Conservation (phyloP, 2,329 filamentous ascomycete species). For the Aspergillus neotritici region DNA sequence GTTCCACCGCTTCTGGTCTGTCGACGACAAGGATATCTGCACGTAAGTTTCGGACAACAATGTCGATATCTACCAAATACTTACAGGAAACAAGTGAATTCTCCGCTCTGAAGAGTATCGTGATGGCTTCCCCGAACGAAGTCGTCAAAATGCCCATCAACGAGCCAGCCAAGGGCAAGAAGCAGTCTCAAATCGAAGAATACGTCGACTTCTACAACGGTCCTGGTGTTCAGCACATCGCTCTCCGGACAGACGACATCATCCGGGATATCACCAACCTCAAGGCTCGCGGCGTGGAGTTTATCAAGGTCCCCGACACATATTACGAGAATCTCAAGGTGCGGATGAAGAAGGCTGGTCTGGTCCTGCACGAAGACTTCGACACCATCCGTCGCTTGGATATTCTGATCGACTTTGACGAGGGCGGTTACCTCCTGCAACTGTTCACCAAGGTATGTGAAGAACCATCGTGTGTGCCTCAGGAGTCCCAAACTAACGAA, state of each 20-base stretch:
- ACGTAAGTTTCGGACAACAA: slow-evolving; percentile 39
- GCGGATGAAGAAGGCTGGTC: slow-evolving; percentile 59
- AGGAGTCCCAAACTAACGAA: slow-evolving; percentile 2
- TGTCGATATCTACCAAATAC: neutral
- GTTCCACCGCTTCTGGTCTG: slow-evolving; percentile 96
- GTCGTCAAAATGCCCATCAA: slow-evolving; percentile 98
- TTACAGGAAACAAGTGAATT: slow-evolving; percentile 54
- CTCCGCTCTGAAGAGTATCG: slow-evolving; percentile 79
- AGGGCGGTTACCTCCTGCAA: slow-evolving; percentile 74
- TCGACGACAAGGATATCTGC: slow-evolving; percentile 88
- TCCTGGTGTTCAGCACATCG: slow-evolving; percentile 88
- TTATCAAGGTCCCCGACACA: slow-evolving; percentile 80
- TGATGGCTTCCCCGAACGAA: slow-evolving; percentile 82
- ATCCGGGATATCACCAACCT: slow-evolving; percentile 69
- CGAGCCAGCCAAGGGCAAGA: slow-evolving; percentile 84
- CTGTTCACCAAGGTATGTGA: slow-evolving; percentile 61
- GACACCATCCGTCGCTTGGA: slow-evolving; percentile 70
- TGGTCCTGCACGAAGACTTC: slow-evolving; percentile 70
- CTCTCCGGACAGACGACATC: slow-evolving; percentile 75
- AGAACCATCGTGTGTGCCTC: neutral
- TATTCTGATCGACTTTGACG: slow-evolving; percentile 93
- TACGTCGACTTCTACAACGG: slow-evolving; percentile 86
- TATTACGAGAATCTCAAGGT: slow-evolving; percentile 76
- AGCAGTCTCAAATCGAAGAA: slow-evolving; percentile 91
- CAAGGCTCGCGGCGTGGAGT: slow-evolving; percentile 82